Evolutionary conservation across 805 yeast genomes (phyloP), one percentile per base, ranked within the genome.

Genomic region (Metschnikowia koreensis): DNA sequence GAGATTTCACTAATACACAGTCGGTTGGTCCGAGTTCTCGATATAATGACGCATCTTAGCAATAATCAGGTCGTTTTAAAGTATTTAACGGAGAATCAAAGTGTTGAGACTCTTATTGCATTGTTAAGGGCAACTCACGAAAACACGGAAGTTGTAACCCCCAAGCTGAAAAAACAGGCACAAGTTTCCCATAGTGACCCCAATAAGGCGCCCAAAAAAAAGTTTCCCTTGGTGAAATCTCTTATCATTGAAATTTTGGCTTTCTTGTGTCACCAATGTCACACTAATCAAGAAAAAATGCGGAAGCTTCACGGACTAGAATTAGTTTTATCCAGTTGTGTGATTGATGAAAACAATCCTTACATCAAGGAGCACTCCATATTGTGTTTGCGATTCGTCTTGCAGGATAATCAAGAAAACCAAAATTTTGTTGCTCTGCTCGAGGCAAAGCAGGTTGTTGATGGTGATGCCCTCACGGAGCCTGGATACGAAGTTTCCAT

Each of bases 291-390:
- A 64, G 93, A 92, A 51, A 64, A 69, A 41, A 72, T 88, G 36
- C 72, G 97, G 44, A 79, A 78, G 29, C 58, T 74, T 0, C 88
- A 86, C 43, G 96, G 90, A 0, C 66, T 93, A 12, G 89, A 83
- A 48, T 67, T 89, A 16, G 76, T 92, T 0, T 71, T 93, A 26
- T 86, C 92, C 7, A 86, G 85, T 56, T 92, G 97, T 70, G 81
- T 87, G 38, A 83, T 94, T 47, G 98, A 93, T 66, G 85, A 84
- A 42, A 83, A 88, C 64, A 96, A 94, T 65, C 98, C 97, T 0
- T 93, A 79, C 60, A 85, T 88, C 51, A 86, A 89, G 57, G 99
- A 93, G 63, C 73, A 93, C 53, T 80, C 96, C 1, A 87, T 94
- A 34, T 69, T 93, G 7, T 89, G 97, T 62, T 65, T 94, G 29